A percentile compares a stretch with the other conserved stretches of the same genome.
phyloP scores from a whole-genome alignment of 169 alveolate genomes.

The Toxoplasma gondii region DNA sequence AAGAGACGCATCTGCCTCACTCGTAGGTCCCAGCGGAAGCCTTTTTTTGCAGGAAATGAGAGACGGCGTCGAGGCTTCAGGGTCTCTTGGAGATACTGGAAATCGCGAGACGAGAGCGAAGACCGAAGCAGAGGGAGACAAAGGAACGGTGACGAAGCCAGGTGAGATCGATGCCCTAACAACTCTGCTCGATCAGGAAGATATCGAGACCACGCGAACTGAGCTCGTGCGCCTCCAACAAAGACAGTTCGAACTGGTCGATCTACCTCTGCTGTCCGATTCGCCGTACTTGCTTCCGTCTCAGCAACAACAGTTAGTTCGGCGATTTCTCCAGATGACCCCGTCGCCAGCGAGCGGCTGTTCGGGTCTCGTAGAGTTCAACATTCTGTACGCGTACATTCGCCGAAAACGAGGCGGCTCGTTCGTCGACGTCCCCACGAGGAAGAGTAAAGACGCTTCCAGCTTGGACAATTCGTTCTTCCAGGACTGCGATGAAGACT shows the following conservation, averaged over 20 bases:
- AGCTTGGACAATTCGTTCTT: neutral
- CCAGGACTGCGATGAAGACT: neutral
- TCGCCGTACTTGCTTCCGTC: conserved; percentile 38
- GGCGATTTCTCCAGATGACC: conserved; percentile 53
- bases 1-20: no score
- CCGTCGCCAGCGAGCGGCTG: conserved; percentile 48
- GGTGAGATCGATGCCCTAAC: neutral
- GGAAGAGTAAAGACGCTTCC: neutral
- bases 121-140: neutral
- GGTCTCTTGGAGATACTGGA: neutral
- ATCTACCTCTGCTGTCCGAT: conserved; percentile 33
- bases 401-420: neutral
- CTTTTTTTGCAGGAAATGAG: no score
- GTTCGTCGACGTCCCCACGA: neutral
- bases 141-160: neutral
- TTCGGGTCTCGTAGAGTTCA: conserved; percentile 50
- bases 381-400: conserved; percentile 41
- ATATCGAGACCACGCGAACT: conserved; percentile 10
- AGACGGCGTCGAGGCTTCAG: no score
- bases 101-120: neutral
- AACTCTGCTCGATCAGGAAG: neutral
- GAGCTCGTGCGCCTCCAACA: conserved; percentile 36
- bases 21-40: no score
- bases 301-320: conserved; percentile 52
- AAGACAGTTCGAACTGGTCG: conserved; percentile 34